Base-by-base conservation (phyloP, 202 grass and related monocot genomes). In the Setaria italica region DNA sequence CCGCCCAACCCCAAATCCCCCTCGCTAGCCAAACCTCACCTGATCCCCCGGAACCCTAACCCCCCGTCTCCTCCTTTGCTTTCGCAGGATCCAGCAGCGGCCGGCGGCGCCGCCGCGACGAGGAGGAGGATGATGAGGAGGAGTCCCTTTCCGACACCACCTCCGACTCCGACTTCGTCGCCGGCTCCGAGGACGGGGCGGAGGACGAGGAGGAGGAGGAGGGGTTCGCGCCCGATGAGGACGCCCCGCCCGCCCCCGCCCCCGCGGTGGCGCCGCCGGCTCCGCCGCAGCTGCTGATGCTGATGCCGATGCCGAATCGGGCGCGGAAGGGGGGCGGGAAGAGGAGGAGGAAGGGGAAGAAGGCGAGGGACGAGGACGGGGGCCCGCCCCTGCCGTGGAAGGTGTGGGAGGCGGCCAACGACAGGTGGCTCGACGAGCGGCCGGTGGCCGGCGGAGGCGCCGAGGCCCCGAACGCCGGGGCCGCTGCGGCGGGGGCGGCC, bases 341-440 rank as follows among this genome's bases (percentile, higher is more conserved):
- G 65, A 21, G 6, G 57, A 46, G 13, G 70, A 75, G n/a, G 60
- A 58, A 9, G 54, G 86, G 76, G 42, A 93, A 85, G 82, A 87
- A 49, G 67, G 72, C 37, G 81, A 34, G 11, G 73, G 9, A 34
- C 0, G 50, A 86, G 32, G 29, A 37, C 32, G 25, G 1, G 10
- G 25, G 2, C 7, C 63, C 87, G 74, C 69, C 47, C 12, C 80
- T 95, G 82, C 37, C 82, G 0, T 99, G 96, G 96, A 25, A 94
- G 74, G 74, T 11, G 33, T 99, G 96, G 96, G 85, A 88, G 45
- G 39, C 48, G 6, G 89, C 91, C 33, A 95, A 99, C 45, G 67
- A 73, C 0, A 84, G 53, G 60, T 99, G 96, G 96, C 67, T 99
- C 15, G 67, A 86, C 56, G 75, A 59, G 35, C 85, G 78, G 54